These are phyloP conservation scores for Pichia nanzhaoensis DNA, from an alignment of 805 yeast species.

Conservation along the genomic window DNA sequence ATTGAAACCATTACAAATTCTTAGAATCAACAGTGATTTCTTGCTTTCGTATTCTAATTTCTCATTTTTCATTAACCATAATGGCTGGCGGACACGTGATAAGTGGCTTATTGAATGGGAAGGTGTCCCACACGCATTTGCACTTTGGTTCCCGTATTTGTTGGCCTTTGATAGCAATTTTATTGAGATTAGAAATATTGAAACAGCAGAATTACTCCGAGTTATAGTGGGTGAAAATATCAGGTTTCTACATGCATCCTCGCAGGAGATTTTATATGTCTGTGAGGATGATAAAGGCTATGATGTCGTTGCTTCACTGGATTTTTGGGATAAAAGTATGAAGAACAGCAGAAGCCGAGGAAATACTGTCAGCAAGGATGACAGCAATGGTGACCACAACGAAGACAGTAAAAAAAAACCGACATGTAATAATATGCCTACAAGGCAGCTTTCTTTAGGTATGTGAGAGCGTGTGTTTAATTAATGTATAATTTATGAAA, in stretches of 20 bases:
- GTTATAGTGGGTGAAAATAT: conserved; percentile 93
- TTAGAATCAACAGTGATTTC: conserved; percentile 83
- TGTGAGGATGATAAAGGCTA: conserved; percentile 86
- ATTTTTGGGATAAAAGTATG: conserved; percentile 62
- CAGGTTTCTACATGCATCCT: conserved; percentile 78
- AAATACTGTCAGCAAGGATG: neutral
- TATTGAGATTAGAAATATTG: conserved; percentile 89
- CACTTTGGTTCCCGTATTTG: conserved; percentile 89
- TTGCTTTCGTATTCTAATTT: conserved; percentile 85
- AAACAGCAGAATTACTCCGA: conserved; percentile 74
- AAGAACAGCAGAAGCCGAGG: conserved; percentile 18
- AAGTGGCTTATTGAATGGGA: conserved; percentile 97
- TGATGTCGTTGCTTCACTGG: conserved; percentile 87
- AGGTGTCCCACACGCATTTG: conserved; percentile 87
- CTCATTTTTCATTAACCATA: conserved; percentile 87
- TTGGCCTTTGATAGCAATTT: conserved; percentile 85
- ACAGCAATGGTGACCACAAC: no score
- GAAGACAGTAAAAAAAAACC: no score
- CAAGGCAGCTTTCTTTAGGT: no score
- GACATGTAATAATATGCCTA: no score
- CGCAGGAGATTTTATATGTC: conserved; percentile 89
- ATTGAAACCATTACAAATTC: conserved; percentile 78
- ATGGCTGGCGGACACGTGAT: conserved; percentile 94
- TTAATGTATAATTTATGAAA: no score
- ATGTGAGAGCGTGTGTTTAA: no score